Evolutionary conservation across 768 basidiomycete genomes (phyloP).

Genomic region (Rossbeevera mucosa): DNA sequence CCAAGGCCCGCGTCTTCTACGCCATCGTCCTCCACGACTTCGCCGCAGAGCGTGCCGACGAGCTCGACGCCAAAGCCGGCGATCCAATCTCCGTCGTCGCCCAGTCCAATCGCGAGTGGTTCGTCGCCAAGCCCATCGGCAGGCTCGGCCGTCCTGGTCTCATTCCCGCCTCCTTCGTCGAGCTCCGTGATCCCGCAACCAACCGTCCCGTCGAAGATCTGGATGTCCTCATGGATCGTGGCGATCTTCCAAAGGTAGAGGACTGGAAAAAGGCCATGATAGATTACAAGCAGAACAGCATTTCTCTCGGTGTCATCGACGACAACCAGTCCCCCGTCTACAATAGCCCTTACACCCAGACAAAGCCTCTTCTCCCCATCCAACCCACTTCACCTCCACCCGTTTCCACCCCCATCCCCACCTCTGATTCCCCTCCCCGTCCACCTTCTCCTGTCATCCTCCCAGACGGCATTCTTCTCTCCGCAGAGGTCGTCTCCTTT

Average conservation of each 20-base stretch:
- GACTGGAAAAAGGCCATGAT: constrained; percentile 98
- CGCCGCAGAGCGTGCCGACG: constrained; percentile 90
- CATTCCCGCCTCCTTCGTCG: constrained; percentile 95
- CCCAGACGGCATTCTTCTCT: constrained; percentile 78
- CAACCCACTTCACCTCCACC: constrained; percentile 8
- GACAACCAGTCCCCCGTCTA: constrained; percentile 41
- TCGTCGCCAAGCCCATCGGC: constrained; percentile 98
- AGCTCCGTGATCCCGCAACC: constrained; percentile 90
- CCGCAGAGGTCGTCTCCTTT: constrained; percentile 92
- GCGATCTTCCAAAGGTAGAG: constrained; percentile 92
- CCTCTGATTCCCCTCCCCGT: constrained; percentile 20
- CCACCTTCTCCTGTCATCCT: constrained; percentile 46
- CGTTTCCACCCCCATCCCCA: not conserved
- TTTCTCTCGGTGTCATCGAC: constrained; percentile 90
- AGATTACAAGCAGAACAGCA: constrained; percentile 93
- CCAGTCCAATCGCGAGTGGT: constrained; percentile 99
- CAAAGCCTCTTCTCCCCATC: constrained; percentile 12
- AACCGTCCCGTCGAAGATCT: constrained; percentile 75
- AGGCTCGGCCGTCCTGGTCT: constrained; percentile 91
- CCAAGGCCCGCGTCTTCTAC: constrained; percentile 70
- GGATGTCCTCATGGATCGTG: constrained; percentile 73
- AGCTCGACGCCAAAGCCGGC: constrained; percentile 90
- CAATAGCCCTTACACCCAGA: constrained; percentile 38
- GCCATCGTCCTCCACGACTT: constrained; percentile 97
- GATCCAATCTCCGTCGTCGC: constrained; percentile 96